A percentile compares a stretch with the other conserved stretches of the same genome.
Conservation (phyloP, 441 rosid species). For the Brassica balearica region DNA sequence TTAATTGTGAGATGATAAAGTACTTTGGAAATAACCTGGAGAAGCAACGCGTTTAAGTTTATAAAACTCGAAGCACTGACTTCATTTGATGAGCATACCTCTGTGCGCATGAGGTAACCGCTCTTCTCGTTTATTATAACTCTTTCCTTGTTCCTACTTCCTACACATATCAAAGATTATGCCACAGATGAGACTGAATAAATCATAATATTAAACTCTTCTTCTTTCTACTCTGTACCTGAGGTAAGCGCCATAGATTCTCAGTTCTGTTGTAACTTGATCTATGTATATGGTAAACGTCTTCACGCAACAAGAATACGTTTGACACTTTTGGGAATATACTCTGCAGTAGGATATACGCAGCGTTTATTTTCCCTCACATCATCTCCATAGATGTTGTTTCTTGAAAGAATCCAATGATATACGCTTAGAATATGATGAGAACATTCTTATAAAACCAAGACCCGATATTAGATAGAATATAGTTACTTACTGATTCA, state of each 20-base stretch:
- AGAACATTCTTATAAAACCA: not conserved
- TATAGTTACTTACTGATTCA: conserved; percentile 13
- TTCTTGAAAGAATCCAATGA: conserved; percentile 57
- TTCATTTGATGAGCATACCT: conserved; percentile 71
- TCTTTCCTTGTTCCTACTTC: conserved; percentile 86
- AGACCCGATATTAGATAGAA: not conserved
- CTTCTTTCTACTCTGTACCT: conserved; percentile 55
- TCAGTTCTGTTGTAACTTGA: conserved; percentile 83
- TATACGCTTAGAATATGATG: not conserved
- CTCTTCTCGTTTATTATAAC: conserved; percentile 76
- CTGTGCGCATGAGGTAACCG: conserved; percentile 91
- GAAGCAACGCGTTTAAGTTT: conserved; percentile 13
- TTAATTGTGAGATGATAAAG: not conserved
- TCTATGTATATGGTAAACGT: conserved; percentile 64
- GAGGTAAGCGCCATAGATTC: conserved; percentile 80
- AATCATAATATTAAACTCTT: conserved; percentile 8
- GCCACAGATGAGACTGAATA: conserved; percentile 3
- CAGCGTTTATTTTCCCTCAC: conserved; percentile 86
- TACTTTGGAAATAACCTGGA: not conserved
- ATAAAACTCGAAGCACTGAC: not conserved
- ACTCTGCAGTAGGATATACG: conserved; percentile 96
- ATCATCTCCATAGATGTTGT: conserved; percentile 86
- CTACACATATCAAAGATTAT: conserved; percentile 52
- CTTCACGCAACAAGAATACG: conserved; percentile 75
- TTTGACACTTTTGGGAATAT: conserved; percentile 76